Evolutionary conservation across 1,284 basidiomycete species (phyloP), one percentile per base, ranked within the genome.

Genomic region (Farysia itapuensis): DNA sequence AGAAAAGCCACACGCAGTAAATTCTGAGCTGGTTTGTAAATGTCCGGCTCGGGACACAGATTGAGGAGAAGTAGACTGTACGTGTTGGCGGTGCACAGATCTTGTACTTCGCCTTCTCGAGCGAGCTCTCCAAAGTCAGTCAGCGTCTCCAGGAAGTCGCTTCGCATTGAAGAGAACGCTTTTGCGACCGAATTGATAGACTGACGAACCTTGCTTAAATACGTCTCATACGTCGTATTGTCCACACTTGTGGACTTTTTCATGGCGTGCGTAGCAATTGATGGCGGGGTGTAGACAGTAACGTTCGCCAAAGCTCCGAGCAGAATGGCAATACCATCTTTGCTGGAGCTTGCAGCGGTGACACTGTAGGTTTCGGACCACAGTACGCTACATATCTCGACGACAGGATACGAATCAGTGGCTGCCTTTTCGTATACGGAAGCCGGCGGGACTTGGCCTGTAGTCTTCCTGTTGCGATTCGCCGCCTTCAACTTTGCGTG

Each of bases 1-100:
- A 43, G 51, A 37, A 69, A 72, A 9, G 68, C 61, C 24, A 64
- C 48, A 13, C 70, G 57, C 3, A 71, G 51, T 30, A 72, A 41
- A 21, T 60, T 60, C 42, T 66, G 64, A 14, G 69, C 67, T 9
- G 63, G 51, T 9, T 51, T 49, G 35, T 71, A 67, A 26, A 70
- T 35, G 23, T 64, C 53, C 2, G 44, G 40, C 16, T 67, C 66
- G 3, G 70, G 66, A 19, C 56, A 63, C 19, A 72, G 53, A 22
- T 51, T 67, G 43, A 67, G 54, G 7, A 54, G 39, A 29, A 69
- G 38, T 16, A 72, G 49, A 14, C 41, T 54, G 36, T 61, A 46
- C 12, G 57, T 45, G 15, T 57, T 44, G 26, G 50, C 37, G 7
- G 43, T 43, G 38, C 70, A 70, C 14, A 71, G 47, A 37, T 50